Conservation (phyloP, 352 stramenopile species). For the Globisporangium camurandrum region DNA sequence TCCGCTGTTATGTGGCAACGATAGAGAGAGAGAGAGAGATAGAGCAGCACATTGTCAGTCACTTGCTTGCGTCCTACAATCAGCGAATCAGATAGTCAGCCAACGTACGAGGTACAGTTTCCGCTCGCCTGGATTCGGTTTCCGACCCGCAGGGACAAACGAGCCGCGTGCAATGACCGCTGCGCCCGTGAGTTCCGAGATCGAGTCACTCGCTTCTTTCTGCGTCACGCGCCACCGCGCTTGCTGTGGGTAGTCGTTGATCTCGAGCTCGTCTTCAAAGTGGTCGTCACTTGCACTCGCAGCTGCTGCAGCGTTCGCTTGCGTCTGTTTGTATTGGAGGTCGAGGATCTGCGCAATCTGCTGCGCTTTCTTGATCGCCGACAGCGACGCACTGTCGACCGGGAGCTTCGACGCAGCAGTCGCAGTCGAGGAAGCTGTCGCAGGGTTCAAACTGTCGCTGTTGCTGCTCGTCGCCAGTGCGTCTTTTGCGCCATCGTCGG, state of each 20-base stretch:
- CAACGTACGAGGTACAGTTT: constrained; percentile 87
- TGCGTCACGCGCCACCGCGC: constrained; percentile 85
- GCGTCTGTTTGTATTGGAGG: constrained; percentile 59
- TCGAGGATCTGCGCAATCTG: constrained; percentile 83
- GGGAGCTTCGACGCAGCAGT: constrained; percentile 1
- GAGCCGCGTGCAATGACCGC: constrained; percentile 87
- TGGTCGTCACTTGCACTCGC: constrained; percentile 38
- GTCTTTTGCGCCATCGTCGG: constrained; percentile 28
- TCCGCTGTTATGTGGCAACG: constrained; percentile 29
- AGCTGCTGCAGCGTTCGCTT: constrained; percentile 23
- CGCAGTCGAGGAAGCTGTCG: neutral
- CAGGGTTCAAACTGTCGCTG: constrained; percentile 4
- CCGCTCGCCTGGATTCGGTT: constrained; percentile 74
- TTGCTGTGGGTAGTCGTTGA: constrained; percentile 93
- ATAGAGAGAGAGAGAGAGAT: neutral
- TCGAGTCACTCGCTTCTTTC: constrained; percentile 79
- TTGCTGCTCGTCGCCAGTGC: constrained; percentile 1
- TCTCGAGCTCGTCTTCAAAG: constrained; percentile 88
- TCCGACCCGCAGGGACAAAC: constrained; percentile 80
- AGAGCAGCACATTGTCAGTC: neutral
- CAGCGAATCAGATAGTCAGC: too few species aligned
- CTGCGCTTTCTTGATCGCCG: constrained; percentile 73
- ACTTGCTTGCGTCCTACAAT: neutral
- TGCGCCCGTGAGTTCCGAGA: constrained; percentile 84
- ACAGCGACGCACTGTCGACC: constrained; percentile 53